phyloP scores from a whole-genome alignment of 306 rosid genomes.

The Lablab purpureus region DNA sequence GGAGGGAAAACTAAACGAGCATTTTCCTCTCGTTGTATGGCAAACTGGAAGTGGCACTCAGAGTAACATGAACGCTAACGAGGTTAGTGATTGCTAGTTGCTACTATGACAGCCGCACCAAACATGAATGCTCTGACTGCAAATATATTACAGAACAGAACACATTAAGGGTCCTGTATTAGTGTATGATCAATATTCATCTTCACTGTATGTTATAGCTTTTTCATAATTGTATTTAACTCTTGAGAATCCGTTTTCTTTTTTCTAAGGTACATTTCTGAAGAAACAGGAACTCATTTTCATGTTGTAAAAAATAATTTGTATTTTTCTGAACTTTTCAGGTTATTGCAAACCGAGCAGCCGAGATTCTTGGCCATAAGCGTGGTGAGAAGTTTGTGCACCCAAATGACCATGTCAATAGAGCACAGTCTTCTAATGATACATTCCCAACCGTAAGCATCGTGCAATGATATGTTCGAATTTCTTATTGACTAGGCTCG shows the following conservation, averaged over 20 bases:
- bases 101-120: not conserved
- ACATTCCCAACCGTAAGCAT: conserved; percentile 93
- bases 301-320: not conserved
- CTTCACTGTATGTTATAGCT: not conserved
- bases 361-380: conserved; percentile 93
- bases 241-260: conserved; percentile 21
- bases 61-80: conserved; percentile 99
- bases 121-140: not conserved
- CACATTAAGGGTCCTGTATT: not conserved
- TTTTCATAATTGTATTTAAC: not conserved
- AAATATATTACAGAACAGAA: not conserved
- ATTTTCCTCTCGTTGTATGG: conserved; percentile 98
- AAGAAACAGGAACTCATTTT: not conserved
- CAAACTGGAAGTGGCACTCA: conserved; percentile 99
- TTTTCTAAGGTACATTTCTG: conserved; percentile 1
- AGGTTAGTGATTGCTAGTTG: conserved; percentile 50
- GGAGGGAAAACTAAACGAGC: conserved; percentile 92
- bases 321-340: conserved; percentile 42
- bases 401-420: conserved; percentile 98
- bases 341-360: conserved; percentile 98
- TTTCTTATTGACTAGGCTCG: not conserved
- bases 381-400: conserved; percentile 94
- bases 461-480: not conserved
- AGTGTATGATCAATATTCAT: not conserved
- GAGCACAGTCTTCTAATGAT: conserved; percentile 97